These are phyloP conservation scores for Amaranthus cruentus DNA, from an alignment of 148 eudicot species.

Conservation along the genomic window DNA sequence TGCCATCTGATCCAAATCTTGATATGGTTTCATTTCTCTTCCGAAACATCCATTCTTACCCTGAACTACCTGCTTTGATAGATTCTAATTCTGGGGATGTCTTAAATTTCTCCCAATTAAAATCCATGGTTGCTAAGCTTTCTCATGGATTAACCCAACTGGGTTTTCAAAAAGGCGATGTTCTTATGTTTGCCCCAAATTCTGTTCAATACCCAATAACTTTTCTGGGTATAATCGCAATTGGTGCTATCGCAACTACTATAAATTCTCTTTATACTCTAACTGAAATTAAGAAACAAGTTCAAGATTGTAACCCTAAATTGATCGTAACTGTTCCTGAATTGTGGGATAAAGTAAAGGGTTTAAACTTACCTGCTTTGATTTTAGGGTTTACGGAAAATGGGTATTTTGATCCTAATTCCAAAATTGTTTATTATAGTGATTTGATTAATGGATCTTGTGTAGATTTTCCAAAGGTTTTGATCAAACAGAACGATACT, in stretches of 20 bases:
- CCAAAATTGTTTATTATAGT: too few relatives aligned
- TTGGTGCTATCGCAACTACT: constrained; percentile 67
- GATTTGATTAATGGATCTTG: too few relatives aligned
- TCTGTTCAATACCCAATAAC: constrained; percentile 48
- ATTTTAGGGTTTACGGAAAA: too few relatives aligned
- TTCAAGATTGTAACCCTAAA: too few relatives aligned
- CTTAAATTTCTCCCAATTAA: constrained; percentile 37
- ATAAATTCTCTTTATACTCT: constrained; percentile 34
- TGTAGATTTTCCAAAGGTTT: too few relatives aligned
- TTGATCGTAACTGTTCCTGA: too few relatives aligned
- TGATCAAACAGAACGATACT: too few relatives aligned
- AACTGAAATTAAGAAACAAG: too few relatives aligned
- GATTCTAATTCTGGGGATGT: constrained; percentile 50
- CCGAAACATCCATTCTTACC: constrained; percentile 41
- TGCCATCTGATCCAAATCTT: constrained; percentile 41
- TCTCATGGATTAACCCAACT: constrained; percentile 32
- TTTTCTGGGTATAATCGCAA: constrained; percentile 47
- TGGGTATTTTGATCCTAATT: too few relatives aligned
- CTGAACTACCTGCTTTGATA: constrained; percentile 48
- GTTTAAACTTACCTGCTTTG: too few relatives aligned
- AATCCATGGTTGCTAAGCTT: neutral
- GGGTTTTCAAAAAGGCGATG: constrained; percentile 49
- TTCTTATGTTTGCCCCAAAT: constrained; percentile 62
- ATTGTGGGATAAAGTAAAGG: too few relatives aligned
- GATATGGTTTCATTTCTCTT: constrained; percentile 57